Percentiles rank a stretch among this genome's conserved stretches.
Conservation (phyloP, 2,329 filamentous ascomycete species). For the Venturia carpophila region DNA sequence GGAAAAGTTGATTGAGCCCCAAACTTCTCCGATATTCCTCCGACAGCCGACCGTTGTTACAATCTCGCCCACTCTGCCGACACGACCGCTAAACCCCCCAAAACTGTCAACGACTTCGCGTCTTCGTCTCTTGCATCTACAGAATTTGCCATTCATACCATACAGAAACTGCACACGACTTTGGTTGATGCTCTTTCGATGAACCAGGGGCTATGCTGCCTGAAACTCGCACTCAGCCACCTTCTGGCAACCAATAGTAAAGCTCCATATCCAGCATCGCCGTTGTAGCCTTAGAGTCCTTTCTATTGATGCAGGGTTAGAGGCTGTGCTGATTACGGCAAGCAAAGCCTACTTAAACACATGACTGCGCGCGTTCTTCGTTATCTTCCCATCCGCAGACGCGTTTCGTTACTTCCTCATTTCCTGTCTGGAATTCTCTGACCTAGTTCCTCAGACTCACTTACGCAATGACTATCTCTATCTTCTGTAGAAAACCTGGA, state of each 20-base stretch:
- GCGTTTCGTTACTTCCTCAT: neutral
- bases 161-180: neutral
- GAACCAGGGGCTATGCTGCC: neutral
- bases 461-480: neutral
- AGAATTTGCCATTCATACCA: neutral
- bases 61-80: neutral
- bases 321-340: neutral
- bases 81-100: no score
- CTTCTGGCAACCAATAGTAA: neutral
- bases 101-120: neutral
- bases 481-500: neutral
- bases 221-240: neutral
- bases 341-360: slow-evolving; percentile 2
- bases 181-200: neutral
- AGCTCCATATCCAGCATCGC: neutral
- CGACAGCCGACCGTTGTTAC: neutral
- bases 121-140: neutral
- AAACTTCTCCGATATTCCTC: neutral
- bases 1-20: no score
- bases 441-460: neutral
- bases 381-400: neutral
- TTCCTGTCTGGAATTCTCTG: neutral
- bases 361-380: slow-evolving; percentile 12
- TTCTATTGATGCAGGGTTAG: neutral
- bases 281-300: neutral